Base-by-base conservation (phyloP, 2,329 filamentous ascomycete genomes). In the Epichloe typhina region DNA sequence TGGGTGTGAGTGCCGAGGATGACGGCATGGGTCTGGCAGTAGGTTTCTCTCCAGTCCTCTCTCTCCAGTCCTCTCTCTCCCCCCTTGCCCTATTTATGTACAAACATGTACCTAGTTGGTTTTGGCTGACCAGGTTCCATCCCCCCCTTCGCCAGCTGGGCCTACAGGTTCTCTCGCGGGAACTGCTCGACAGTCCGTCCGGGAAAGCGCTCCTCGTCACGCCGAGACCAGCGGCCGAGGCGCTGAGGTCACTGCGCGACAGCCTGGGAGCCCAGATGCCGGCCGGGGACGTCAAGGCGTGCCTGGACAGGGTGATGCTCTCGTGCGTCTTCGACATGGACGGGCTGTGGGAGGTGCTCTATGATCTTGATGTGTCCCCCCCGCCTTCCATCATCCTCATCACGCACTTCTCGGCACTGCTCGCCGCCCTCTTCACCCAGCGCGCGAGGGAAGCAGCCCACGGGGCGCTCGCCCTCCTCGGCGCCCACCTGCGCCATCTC, bases 261-360 rank as follows among this genome's bases (percentile, higher is more conserved):
- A 66, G 67, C 1, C 47, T 77, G 26, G 61, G 57, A 11, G 59
- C 62, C 0, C 68, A 72, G 56, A 59, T 70, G 5, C 53, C n/a
- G 3, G 50, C 53, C n/a, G 46, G 3, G 56, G 7, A 59, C 35
- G 58, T 69, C 31, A 66, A 60, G 48, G 56, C 58, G 3, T 69
- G 66, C 51, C 63, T 83, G 3, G 72, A 75, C 44, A 66, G 67
- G 44, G 72, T 81, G 4, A 69, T 72, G 35, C 67, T 83, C 31
- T 75, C 76, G 23, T 69, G 75, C 23, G 71, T 82, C 1, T 83
- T 83, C 55, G 77, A 81, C 53, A 56, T 79, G 11, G 71, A 80
- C 44, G 80, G 80, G 0, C 56, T 83, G 17, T 73, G 69, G 69
- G 77, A 82, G 59, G 77, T 77, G 1, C 57, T 83, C 36, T 63